These are phyloP conservation scores for Trichoderma gracile DNA, from an alignment of 2,329 filamentous ascomycete species.

Conservation along the genomic window DNA sequence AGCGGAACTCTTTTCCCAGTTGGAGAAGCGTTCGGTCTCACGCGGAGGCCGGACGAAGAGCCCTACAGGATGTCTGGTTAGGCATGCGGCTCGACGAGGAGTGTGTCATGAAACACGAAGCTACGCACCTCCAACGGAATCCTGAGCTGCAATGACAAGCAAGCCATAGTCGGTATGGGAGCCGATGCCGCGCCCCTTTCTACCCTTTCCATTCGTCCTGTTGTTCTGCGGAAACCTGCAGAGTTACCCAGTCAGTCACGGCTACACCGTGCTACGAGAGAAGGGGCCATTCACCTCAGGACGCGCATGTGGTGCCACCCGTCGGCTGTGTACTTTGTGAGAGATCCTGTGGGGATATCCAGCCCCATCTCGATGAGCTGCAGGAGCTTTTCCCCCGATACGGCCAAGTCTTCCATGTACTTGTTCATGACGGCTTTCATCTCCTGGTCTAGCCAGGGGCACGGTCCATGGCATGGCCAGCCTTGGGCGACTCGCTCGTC, in stretches of 20 bases:
- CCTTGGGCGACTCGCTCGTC: conserved; percentile 44
- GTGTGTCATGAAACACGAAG: too few relatives aligned
- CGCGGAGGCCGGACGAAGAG: conserved; percentile 50
- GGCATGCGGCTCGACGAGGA: not conserved
- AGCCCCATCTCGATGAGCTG: conserved; percentile 49
- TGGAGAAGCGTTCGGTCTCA: conserved; percentile 44
- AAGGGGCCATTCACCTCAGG: conserved; percentile 41
- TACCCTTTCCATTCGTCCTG: conserved; percentile 50
- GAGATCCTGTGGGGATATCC: conserved; percentile 41
- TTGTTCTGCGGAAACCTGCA: conserved; percentile 38
- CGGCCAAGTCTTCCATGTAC: conserved; percentile 46
- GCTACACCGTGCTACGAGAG: not conserved
- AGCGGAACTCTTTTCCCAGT: conserved; percentile 49
- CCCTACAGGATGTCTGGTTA: conserved; percentile 31
- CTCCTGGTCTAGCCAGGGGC: conserved; percentile 48
- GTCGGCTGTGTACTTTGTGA: conserved; percentile 47
- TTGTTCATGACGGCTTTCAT: conserved; percentile 44
- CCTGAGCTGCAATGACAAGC: conserved; percentile 52
- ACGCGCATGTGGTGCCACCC: conserved; percentile 55
- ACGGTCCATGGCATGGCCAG: conserved; percentile 53
- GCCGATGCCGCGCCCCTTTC: conserved; percentile 51
- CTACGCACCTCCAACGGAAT: conserved; percentile 48
- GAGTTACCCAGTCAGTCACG: not conserved
- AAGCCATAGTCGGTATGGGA: conserved; percentile 55
- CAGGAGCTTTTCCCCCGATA: conserved; percentile 48